Conservation (phyloP, 768 basidiomycete genomes). For the Leccinum truebloodii region DNA sequence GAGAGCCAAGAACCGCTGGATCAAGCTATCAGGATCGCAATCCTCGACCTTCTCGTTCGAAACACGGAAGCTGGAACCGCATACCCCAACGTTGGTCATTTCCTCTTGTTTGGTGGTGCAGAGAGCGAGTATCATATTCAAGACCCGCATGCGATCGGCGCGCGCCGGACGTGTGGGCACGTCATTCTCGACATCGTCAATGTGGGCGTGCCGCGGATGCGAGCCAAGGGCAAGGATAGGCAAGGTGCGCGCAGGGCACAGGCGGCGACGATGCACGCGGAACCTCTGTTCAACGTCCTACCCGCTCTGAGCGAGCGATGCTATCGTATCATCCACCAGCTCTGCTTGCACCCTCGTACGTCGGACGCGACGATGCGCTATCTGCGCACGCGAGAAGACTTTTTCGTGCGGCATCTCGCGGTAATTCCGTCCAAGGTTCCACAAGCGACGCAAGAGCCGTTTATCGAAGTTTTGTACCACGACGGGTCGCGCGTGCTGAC, state of each 20-base stretch:
- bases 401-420: conserved; percentile 84
- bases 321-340: conserved; percentile 81
- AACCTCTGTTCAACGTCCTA: conserved; percentile 62
- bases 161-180: conserved; percentile 73
- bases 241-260: conserved; percentile 28
- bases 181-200: conserved; percentile 78
- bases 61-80: conserved; percentile 62
- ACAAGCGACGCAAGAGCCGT: conserved; percentile 45
- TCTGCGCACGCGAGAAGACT: conserved; percentile 84
- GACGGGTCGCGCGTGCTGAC: conserved; percentile 73
- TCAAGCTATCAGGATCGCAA: conserved; percentile 72
- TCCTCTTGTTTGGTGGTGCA: conserved; percentile 73
- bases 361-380: conserved; percentile 83
- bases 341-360: conserved; percentile 85
- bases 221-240: conserved; percentile 43
- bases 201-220: conserved; percentile 62
- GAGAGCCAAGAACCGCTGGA: conserved; percentile 48
- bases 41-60: conserved; percentile 79
- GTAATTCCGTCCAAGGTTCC: conserved; percentile 70
- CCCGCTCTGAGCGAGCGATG: conserved; percentile 85
- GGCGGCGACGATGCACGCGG: conserved; percentile 24
- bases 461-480: conserved; percentile 59
- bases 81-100: conserved; percentile 86
- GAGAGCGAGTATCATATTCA: conserved; percentile 67
- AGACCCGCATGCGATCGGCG: conserved; percentile 75